Percentiles rank a stretch among this genome's conserved stretches.
Conservation (phyloP, 148 eudicot genomes). For the Chenopodium album region DNA sequence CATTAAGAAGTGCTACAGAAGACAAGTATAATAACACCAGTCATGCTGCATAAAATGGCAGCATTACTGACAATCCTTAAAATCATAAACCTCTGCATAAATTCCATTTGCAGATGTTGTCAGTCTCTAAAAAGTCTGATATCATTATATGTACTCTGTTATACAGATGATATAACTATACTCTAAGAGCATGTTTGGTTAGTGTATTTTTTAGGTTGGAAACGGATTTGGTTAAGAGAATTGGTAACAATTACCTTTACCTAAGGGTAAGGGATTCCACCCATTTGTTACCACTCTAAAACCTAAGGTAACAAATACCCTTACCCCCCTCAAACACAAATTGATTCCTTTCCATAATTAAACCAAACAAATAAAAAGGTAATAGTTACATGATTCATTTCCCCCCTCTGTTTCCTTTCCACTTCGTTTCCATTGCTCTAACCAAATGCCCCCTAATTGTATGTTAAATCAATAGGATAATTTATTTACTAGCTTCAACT, state of each 20-base stretch:
- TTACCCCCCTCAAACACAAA: too few relatives aligned
- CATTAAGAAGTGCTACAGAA: neutral
- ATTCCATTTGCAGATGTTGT: neutral
- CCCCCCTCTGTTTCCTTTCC: too few relatives aligned
- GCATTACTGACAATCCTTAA: neutral
- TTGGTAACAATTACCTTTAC: too few relatives aligned
- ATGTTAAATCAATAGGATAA: neutral
- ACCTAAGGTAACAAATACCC: too few relatives aligned
- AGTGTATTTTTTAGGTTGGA: too few relatives aligned
- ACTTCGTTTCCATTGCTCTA: too few relatives aligned
- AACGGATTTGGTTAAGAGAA: too few relatives aligned
- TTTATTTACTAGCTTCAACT: slow-evolving; percentile 8
- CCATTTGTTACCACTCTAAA: too few relatives aligned
- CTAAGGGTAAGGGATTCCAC: too few relatives aligned
- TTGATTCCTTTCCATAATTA: too few relatives aligned
- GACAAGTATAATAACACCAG: neutral
- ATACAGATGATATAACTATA: neutral
- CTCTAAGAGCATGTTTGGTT: neutral
- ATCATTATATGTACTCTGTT: neutral
- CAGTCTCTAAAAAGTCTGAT: neutral
- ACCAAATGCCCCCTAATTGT: neutral
- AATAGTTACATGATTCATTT: too few relatives aligned
- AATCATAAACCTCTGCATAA: neutral
- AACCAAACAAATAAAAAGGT: too few relatives aligned
- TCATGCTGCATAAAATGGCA: neutral